Conservation (phyloP, 2,329 filamentous ascomycete genomes). For the Saccharata proteae region DNA sequence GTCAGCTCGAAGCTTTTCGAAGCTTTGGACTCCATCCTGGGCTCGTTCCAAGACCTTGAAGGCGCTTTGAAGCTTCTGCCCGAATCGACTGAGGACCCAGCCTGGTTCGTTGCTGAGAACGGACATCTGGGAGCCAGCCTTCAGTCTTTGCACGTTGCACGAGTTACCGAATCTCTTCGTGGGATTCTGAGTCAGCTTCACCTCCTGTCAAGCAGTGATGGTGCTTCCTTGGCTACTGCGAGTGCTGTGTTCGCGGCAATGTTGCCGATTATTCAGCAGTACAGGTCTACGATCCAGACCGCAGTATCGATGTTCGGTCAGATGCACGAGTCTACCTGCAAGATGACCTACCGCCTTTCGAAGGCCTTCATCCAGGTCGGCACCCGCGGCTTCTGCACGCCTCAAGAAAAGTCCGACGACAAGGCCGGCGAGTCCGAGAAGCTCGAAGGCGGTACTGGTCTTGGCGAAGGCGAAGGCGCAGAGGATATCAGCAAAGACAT, state of each 20-base stretch:
- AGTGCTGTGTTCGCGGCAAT: constrained; percentile 49
- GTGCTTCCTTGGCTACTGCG: constrained; percentile 29
- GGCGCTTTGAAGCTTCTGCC: constrained; percentile 45
- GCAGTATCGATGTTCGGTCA: constrained; percentile 46
- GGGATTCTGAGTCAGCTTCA: constrained; percentile 35
- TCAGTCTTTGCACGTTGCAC: constrained; percentile 46
- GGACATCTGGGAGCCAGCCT: constrained; percentile 30
- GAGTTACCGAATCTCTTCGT: constrained; percentile 38
- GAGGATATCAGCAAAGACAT: constrained; percentile 98
- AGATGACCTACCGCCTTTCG: constrained; percentile 62
- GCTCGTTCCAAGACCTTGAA: constrained; percentile 63
- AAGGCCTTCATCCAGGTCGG: constrained; percentile 70
- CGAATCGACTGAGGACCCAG: constrained; percentile 45
- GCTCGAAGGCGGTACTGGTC: constrained; percentile 79
- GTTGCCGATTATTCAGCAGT: constrained; percentile 64
- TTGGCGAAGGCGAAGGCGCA: constrained; percentile 88
- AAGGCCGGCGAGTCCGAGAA: constrained; percentile 62
- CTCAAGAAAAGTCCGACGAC: constrained; percentile 59
- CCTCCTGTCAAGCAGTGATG: constrained; percentile 22
- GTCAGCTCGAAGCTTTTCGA: constrained; percentile 50
- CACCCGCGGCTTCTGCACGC: constrained; percentile 81
- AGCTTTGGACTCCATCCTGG: constrained; percentile 63
- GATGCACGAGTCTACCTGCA: constrained; percentile 59
- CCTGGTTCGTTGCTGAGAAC: constrained; percentile 48
- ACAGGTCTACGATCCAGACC: constrained; percentile 48